These are phyloP conservation scores for Phialocephala sp. DNA, from an alignment of 2,329 filamentous ascomycete species.

Conservation along the genomic window DNA sequence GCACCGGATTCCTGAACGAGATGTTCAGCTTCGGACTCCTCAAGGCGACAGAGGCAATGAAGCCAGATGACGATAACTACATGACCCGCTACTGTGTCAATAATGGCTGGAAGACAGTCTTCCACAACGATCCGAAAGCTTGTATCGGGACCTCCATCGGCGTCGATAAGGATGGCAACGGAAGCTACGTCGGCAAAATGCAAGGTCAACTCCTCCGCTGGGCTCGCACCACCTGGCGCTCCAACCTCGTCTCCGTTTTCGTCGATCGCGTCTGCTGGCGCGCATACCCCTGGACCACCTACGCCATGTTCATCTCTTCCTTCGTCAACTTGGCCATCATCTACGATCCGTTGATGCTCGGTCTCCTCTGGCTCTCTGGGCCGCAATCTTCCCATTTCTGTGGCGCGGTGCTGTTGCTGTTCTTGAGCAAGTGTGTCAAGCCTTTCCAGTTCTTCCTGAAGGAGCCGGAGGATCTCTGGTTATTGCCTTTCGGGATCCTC, in stretches of 20 bases:
- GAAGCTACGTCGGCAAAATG: slow-evolving; percentile 63
- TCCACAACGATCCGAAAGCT: slow-evolving; percentile 57
- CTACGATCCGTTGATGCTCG: slow-evolving; percentile 48
- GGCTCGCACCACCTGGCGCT: slow-evolving; percentile 63
- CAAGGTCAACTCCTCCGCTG: slow-evolving; percentile 59
- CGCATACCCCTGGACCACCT: slow-evolving; percentile 57
- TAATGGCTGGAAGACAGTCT: slow-evolving; percentile 57
- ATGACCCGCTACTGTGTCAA: slow-evolving; percentile 59
- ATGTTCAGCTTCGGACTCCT: slow-evolving; percentile 47
- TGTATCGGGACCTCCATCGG: not conserved
- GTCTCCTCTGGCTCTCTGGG: slow-evolving; percentile 41
- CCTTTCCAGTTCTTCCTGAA: slow-evolving; percentile 56
- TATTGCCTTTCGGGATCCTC: slow-evolving; percentile 54
- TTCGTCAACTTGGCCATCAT: slow-evolving; percentile 62
- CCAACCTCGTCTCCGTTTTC: slow-evolving; percentile 56
- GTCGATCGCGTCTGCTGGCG: slow-evolving; percentile 47
- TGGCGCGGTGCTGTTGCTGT: slow-evolving; percentile 20
- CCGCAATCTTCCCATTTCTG: not conserved
- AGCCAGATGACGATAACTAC: slow-evolving; percentile 66
- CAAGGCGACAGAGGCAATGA: slow-evolving; percentile 53
- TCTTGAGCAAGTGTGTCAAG: slow-evolving; percentile 62
- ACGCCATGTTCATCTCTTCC: slow-evolving; percentile 60
- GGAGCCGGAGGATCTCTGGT: slow-evolving; percentile 56
- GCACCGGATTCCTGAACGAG: slow-evolving; percentile 54
- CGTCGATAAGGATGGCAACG: slow-evolving; percentile 43